These are phyloP conservation scores for Sedum album DNA, from an alignment of 164 flowering plant genomes.

Conservation along the genomic window DNA sequence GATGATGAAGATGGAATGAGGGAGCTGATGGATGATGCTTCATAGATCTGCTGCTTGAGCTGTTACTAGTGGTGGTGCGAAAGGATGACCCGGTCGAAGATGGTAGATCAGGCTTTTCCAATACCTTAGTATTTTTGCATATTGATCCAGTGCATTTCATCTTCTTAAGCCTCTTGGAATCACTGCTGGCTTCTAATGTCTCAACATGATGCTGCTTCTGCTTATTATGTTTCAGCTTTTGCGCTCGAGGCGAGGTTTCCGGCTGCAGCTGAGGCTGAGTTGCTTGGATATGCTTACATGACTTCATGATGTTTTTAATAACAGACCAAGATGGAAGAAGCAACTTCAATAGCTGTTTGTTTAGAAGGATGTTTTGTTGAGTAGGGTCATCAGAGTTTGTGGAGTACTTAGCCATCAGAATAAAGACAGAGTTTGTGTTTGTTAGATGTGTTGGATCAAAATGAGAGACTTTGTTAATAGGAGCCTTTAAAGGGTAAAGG, in stretches of 20 bases:
- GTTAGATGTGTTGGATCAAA: too few relatives aligned
- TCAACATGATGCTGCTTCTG: slow-evolving; percentile 35
- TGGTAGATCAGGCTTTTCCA: slow-evolving; percentile 52
- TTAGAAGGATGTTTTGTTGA: slow-evolving; percentile 2
- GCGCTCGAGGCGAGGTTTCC: slow-evolving; percentile 8
- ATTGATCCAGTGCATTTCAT: slow-evolving; percentile 70
- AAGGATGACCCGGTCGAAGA: slow-evolving; percentile 12
- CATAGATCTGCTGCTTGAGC: slow-evolving; percentile 13
- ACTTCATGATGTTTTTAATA: slow-evolving; percentile 46
- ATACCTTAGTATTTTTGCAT: slow-evolving; percentile 70
- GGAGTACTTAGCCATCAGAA: not conserved
- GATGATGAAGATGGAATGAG: slow-evolving; percentile 22
- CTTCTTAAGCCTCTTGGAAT: slow-evolving; percentile 48
- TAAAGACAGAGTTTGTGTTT: not conserved
- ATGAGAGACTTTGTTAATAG: too few relatives aligned
- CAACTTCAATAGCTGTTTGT: not conserved
- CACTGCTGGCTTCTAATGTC: slow-evolving; percentile 10
- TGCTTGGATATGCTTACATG: slow-evolving; percentile 45
- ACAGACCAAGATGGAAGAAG: slow-evolving; percentile 54
- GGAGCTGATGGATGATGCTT: slow-evolving; percentile 23
- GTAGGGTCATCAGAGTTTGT: not conserved
- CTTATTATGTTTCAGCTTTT: slow-evolving; percentile 9
- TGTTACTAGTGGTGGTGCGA: slow-evolving; percentile 4
- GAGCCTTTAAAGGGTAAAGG: too few relatives aligned
- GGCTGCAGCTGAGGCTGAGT: slow-evolving; percentile 11